Percentiles rank a stretch among this genome's conserved stretches.
Conservation (phyloP, 106 monocot genomes). For the Vanilla planifolia region DNA sequence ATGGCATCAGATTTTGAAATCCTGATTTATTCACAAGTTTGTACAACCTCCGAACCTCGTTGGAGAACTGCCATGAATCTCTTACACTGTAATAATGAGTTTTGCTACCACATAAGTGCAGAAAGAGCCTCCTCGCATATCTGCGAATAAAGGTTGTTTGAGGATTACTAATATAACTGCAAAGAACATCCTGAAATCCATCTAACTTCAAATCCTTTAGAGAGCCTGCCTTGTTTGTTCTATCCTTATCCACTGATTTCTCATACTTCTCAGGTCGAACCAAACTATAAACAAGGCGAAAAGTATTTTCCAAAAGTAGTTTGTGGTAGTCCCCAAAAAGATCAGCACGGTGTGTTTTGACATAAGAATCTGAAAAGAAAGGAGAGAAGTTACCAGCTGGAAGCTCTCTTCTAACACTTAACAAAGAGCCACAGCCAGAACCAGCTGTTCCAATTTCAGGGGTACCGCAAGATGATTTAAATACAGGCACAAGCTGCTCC, state of each 20-base stretch:
- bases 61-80: slow-evolving; percentile 96
- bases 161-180: slow-evolving; percentile 89
- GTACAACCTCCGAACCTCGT: slow-evolving; percentile 67
- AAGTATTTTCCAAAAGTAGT: slow-evolving; percentile 85
- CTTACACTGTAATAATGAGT: slow-evolving; percentile 87
- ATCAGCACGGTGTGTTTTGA: slow-evolving; percentile 81
- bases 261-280: slow-evolving; percentile 94
- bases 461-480: slow-evolving; percentile 51
- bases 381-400: slow-evolving; percentile 94
- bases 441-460: slow-evolving; percentile 40
- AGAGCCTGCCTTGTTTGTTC: slow-evolving; percentile 30
- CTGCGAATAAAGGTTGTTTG: slow-evolving; percentile 80
- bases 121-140: slow-evolving; percentile 93
- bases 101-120: slow-evolving; percentile 97
- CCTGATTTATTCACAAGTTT: slow-evolving; percentile 86
- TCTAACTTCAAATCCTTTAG: slow-evolving; percentile 90
- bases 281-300: slow-evolving; percentile 84
- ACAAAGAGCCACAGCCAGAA: slow-evolving; percentile 84
- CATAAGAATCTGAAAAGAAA: slow-evolving; percentile 96
- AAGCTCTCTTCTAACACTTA: slow-evolving; percentile 74
- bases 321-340: slow-evolving; percentile 84
- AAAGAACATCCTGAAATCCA: slow-evolving; percentile 92
- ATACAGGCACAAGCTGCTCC: slow-evolving; percentile 73
- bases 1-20: slow-evolving; percentile 61
- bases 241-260: slow-evolving; percentile 85